Percentiles rank a stretch among this genome's conserved stretches.
These are phyloP conservation scores for Pleurotus tuber-regium DNA, from an alignment of 768 basidiomycete genomes.

Conservation along the genomic window DNA sequence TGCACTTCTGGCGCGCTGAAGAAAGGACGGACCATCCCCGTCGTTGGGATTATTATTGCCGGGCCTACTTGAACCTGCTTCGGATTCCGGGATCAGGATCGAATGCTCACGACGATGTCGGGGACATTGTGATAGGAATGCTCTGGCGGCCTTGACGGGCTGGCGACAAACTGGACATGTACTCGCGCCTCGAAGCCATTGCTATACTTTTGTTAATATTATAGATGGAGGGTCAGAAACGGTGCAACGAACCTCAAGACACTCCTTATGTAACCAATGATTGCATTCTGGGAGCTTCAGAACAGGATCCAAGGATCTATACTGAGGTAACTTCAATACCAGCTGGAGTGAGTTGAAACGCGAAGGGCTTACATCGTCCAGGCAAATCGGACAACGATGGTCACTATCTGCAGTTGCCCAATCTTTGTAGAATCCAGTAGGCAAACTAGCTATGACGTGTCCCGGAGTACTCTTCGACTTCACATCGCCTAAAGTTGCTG, in stretches of 20 bases:
- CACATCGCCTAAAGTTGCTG: slow-evolving; percentile 64
- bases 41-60: neutral
- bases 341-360: slow-evolving; percentile 10
- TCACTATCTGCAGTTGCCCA: slow-evolving; percentile 69
- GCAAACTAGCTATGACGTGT: slow-evolving; percentile 55
- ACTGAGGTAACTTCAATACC: slow-evolving; percentile 39
- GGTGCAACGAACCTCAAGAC: slow-evolving; percentile 57
- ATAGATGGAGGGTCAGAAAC: neutral
- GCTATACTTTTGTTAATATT: slow-evolving; percentile 35
- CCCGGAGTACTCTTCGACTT: slow-evolving; percentile 63
- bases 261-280: slow-evolving; percentile 80
- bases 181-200: slow-evolving; percentile 76
- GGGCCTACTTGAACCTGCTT: neutral
- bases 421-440: slow-evolving; percentile 62
- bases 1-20: neutral
- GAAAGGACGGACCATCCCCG: neutral
- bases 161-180: slow-evolving; percentile 84
- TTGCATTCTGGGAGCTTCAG: slow-evolving; percentile 67
- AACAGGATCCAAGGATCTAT: slow-evolving; percentile 56
- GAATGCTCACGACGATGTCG: neutral
- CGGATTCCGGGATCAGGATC: neutral
- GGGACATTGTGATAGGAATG: neutral
- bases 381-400: slow-evolving; percentile 76
- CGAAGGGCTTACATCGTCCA: slow-evolving; percentile 66
- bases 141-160: slow-evolving; percentile 33